Evolutionary conservation across 805 yeast genomes (phyloP), one percentile per base, ranked within the genome.

Genomic region (Lipomyces lipofer): DNA sequence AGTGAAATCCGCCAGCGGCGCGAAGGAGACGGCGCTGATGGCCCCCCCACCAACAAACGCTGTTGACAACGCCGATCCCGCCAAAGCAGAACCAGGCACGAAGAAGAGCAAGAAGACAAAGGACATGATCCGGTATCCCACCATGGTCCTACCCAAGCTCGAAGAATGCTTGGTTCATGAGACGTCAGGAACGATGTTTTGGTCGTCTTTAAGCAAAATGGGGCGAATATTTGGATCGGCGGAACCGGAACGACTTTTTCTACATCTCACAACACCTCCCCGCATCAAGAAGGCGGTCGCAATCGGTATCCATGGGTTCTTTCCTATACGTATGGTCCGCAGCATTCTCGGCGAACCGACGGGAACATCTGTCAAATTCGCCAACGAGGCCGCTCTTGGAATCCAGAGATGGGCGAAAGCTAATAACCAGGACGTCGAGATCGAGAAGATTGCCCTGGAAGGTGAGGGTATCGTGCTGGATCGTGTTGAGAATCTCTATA

Each of bases 261-360:
- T 58, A n/a, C 45, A 32, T 10, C 17, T 58, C 12, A 32, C 44
- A 3, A 21, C 55, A 8, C 52, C 62, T 17, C 61, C 58, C 13
- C 35, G 48, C 22, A 32, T 57, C 15, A 17, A 22, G 22, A 81
- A 83, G 59, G 87, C 87, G 0, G 77, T 92, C 28, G 85, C 94
- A 32, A 82, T 92, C 54, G 99, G 99, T 0, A 91, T 92, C 1
- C 99, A 92, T 72, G 99, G 99, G 0, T 92, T 91, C 66, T 92
- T 94, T 73, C 99, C 99, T 0, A 86, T 89, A 1, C 81, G 79
- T 59, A 83, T 89, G 77, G 75, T 94, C 8, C 73, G 99, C 48
- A 90, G 96, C 0, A 66, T 92, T 13, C 83, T 92, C 48, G 99
- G 99, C 1, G 90, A 91, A 59, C 99, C 99, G 3, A 94, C 95